Evolutionary conservation across 495 filamentous ascomycete genomes (phyloP), one percentile per base, ranked within the genome.

Genomic region (Massariosphaeria phaeospora): DNA sequence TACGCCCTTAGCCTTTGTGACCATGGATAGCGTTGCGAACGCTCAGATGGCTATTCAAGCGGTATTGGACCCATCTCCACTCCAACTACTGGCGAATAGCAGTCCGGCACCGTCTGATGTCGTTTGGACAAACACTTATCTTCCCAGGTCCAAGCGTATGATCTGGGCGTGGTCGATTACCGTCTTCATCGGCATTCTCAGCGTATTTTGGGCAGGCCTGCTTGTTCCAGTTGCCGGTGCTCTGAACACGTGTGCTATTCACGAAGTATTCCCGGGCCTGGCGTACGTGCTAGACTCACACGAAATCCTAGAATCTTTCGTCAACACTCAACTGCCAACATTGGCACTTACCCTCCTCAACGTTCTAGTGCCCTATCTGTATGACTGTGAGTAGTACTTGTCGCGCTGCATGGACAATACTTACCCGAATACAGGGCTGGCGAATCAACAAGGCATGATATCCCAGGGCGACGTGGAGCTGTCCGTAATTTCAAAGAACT

Each of bases 401-500:
- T 9, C 24, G 8, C 18, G 2, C 36, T 2, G 12, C 3, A 24
- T 11, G 39, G 12, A 1, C 2, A 27, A 27, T 9, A 23, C 46
- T 54, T 13, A 47, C 40, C 1, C 21, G 4, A 3, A 6, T 12
- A 20, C 48, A 83, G 80, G 78, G 76, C 79, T 97, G 18, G 88
- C 91, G 0, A 86, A 85, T 65, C 75, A 79, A 23, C 93, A 99
- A 75, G 93, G 93, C 52, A 90, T 95, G 85, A 85, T 93, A 46
- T 96, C 93, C 0, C 88, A 87, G 60, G 87, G 85, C 21, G 94
- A 99, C 52, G 81, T 97, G n/a, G 94, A 96, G 64, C 78, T 97
- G 9, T 96, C 91, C 7, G 75, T 89, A 34, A 90, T 97, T 66
- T 95, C 89, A 51, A 99, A 99, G 75, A 99, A 96, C 66, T 99